A percentile compares a stretch with the other conserved stretches of the same genome.
Evolutionary conservation across 768 basidiomycete species (phyloP).

Genomic region (Leccinum subgranulosum): DNA sequence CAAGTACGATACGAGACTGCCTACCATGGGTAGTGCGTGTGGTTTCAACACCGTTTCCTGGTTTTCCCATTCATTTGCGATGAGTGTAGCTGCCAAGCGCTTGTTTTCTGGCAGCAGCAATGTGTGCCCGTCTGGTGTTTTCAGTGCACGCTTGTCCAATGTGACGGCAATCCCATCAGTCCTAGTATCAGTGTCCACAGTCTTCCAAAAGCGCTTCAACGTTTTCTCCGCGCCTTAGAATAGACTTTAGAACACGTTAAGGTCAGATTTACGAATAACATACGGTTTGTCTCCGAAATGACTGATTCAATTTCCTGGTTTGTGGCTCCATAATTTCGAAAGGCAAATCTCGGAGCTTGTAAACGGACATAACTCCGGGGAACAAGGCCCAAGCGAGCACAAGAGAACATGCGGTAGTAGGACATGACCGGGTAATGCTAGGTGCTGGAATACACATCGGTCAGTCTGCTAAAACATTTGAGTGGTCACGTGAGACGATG

Average conservation of each 20-base stretch:
- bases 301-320: slow-evolving; percentile 39
- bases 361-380: not conserved
- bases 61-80: slow-evolving; percentile 97
- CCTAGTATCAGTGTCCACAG: slow-evolving; percentile 69
- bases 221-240: slow-evolving; percentile 78
- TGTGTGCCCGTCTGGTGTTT: slow-evolving; percentile 81
- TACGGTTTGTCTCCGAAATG: slow-evolving; percentile 66
- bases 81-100: slow-evolving; percentile 70
- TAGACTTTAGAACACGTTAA: slow-evolving; percentile 2
- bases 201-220: slow-evolving; percentile 91
- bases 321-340: slow-evolving; percentile 14
- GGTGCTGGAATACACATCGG: not conserved
- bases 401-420: slow-evolving; percentile 1
- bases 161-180: slow-evolving; percentile 57
- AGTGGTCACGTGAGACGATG: slow-evolving; percentile 22
- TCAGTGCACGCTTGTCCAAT: slow-evolving; percentile 80
- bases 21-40: slow-evolving; percentile 88
- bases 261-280: slow-evolving; percentile 14
- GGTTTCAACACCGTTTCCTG: slow-evolving; percentile 84
- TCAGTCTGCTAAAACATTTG: slow-evolving; percentile 2
- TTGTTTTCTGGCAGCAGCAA: slow-evolving; percentile 71
- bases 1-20: slow-evolving; percentile 11
- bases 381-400: slow-evolving; percentile 3
- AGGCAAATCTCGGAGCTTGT: not conserved
- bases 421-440: slow-evolving; percentile 1